Percentiles rank a stretch among this genome's conserved stretches.
These are phyloP conservation scores for Trichoderma arundinaceum DNA, from an alignment of 2,329 filamentous ascomycete species.

Conservation along the genomic window DNA sequence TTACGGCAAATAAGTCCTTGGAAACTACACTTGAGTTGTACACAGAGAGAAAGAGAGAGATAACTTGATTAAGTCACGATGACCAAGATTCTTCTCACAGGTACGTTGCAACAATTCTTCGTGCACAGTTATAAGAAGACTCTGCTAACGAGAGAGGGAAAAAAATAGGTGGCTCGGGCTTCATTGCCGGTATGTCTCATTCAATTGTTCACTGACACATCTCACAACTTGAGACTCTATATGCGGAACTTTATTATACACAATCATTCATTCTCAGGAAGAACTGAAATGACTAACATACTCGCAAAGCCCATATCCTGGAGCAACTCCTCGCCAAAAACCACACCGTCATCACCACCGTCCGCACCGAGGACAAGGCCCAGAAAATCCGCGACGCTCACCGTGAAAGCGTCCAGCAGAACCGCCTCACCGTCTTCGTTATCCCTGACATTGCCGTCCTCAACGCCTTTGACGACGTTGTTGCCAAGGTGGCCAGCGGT, in stretches of 20 bases:
- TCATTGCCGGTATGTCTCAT: slow-evolving; percentile 43
- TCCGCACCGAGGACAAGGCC: slow-evolving; percentile 61
- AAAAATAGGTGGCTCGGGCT: slow-evolving; percentile 44
- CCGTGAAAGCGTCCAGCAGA: slow-evolving; percentile 52
- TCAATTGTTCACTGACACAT: background rate
- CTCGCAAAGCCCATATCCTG: slow-evolving; percentile 56
- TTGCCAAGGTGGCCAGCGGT: slow-evolving; percentile 42
- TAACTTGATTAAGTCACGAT: slow-evolving; percentile 31
- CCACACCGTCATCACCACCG: slow-evolving; percentile 61
- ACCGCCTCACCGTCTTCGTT: slow-evolving; percentile 59
- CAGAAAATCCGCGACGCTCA: slow-evolving; percentile 51
- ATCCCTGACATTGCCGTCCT: slow-evolving; percentile 79
- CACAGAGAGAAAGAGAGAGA: background rate
- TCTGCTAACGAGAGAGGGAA: too few species aligned
- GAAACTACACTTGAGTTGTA: too few species aligned
- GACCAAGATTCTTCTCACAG: slow-evolving; percentile 44
- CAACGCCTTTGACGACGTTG: slow-evolving; percentile 73
- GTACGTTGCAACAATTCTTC: slow-evolving; percentile 27
- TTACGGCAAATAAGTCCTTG: too few species aligned
- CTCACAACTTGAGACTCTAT: background rate
- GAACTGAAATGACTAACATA: background rate
- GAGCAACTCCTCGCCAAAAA: slow-evolving; percentile 58
- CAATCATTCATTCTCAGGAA: background rate
- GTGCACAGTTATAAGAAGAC: background rate
- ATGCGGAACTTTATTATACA: background rate